Conservation (phyloP, 805 yeast species). For the Diddensiella caesifluorescens region DNA sequence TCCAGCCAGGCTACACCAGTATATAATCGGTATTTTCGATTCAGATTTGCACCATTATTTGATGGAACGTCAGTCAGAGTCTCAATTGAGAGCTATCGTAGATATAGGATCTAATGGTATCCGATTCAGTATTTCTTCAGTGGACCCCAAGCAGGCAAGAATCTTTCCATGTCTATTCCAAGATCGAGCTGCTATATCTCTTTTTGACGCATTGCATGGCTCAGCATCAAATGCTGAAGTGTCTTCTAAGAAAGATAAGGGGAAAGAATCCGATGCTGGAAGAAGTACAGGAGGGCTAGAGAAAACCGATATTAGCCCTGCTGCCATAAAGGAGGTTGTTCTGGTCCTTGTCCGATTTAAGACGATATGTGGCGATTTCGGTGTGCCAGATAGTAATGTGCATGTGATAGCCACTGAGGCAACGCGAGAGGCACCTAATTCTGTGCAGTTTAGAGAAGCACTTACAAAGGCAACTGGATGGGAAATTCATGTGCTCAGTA, state of each 20-base stretch:
- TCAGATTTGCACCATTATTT: too few species aligned
- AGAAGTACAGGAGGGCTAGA: neutral
- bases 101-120: slow-evolving; percentile 77
- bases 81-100: slow-evolving; percentile 52
- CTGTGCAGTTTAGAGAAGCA: slow-evolving; percentile 51
- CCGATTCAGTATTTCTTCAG: slow-evolving; percentile 65
- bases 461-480: slow-evolving; percentile 58
- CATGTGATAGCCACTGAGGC: slow-evolving; percentile 72
- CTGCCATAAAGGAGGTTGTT: slow-evolving; percentile 53
- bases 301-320: slow-evolving; percentile 29
- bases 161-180: slow-evolving; percentile 75
- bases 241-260: neutral
- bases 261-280: slow-evolving; percentile 2
- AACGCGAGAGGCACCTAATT: slow-evolving; percentile 62
- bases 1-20: too few species aligned
- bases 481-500: slow-evolving; percentile 55
- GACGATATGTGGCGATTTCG: slow-evolving; percentile 67
- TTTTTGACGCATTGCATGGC: slow-evolving; percentile 51
- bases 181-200: slow-evolving; percentile 64
- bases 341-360: slow-evolving; percentile 63
- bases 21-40: too few species aligned
- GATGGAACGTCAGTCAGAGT: too few species aligned
- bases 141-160: slow-evolving; percentile 64
- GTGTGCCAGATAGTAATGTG: slow-evolving; percentile 53
- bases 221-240: slow-evolving; percentile 15